A percentile compares a stretch with the other conserved stretches of the same genome.
These are phyloP conservation scores for Exophiala xenobiotica DNA, from an alignment of 2,329 filamentous ascomycete genomes.

Conservation along the genomic window DNA sequence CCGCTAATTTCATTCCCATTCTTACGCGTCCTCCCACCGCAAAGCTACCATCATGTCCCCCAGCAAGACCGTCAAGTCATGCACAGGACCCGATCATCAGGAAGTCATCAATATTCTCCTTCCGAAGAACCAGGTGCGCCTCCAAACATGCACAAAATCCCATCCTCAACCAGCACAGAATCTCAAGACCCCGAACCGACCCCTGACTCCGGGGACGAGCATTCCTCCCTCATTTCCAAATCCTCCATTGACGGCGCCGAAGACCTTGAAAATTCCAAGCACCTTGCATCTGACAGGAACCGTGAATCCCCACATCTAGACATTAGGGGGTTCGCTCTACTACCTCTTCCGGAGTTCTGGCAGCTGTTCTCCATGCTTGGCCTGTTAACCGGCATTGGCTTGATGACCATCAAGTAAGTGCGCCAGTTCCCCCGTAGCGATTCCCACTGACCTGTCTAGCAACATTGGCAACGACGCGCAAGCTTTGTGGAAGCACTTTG, in stretches of 20 bases:
- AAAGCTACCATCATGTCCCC: constrained; percentile 46
- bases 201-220: constrained; percentile 18
- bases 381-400: constrained; percentile 84
- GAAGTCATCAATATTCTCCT: constrained; percentile 31
- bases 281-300: constrained; percentile 60
- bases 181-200: constrained; percentile 34
- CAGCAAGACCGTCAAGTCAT: constrained; percentile 37
- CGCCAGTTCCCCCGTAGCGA: not conserved
- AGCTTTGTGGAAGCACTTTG: constrained; percentile 84
- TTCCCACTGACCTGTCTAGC: constrained; percentile 48
- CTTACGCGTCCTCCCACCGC: constrained; percentile 63
- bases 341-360: constrained; percentile 80
- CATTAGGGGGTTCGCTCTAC: constrained; percentile 77
- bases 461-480: constrained; percentile 91
- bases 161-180: constrained; percentile 32
- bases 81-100: constrained; percentile 36
- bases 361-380: constrained; percentile 84
- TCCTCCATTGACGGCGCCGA: constrained; percentile 38
- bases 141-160: constrained; percentile 32
- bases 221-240: constrained; percentile 65
- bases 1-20: constrained; percentile 81
- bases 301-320: constrained; percentile 79
- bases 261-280: constrained; percentile 28
- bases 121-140: constrained; percentile 41
- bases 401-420: constrained; percentile 99